Percentiles rank a stretch among this genome's conserved stretches.
Conservation (phyloP, 129 eudicot species). For the Tanacetum coccineum region DNA sequence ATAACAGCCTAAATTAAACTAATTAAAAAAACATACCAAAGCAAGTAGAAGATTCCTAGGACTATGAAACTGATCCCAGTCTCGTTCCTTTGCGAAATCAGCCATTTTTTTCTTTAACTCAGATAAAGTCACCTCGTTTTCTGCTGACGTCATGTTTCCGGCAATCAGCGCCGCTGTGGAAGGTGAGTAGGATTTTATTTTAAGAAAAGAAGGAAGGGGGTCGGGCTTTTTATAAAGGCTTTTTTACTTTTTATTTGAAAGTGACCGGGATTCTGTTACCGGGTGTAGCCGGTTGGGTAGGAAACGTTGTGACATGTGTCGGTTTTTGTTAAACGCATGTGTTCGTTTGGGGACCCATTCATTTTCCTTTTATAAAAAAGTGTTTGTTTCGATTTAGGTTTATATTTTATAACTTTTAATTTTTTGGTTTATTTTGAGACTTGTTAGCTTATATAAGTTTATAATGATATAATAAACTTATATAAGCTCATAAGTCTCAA, state of each 20-base stretch:
- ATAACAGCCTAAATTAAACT: not conserved
- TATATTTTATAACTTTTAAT: too few relatives aligned
- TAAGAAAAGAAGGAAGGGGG: slow-evolving; percentile 3
- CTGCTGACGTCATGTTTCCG: slow-evolving; percentile 32
- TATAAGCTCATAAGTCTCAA: too few relatives aligned
- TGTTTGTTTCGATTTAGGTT: too few relatives aligned
- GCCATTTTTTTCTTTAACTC: slow-evolving; percentile 60
- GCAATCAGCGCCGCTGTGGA: slow-evolving; percentile 25
- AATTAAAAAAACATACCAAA: slow-evolving; percentile 36
- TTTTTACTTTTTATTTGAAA: slow-evolving; percentile 6
- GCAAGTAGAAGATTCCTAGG: slow-evolving; percentile 82
- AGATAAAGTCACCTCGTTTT: slow-evolving; percentile 41
- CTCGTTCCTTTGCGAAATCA: slow-evolving; percentile 64
- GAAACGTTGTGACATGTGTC: not conserved
- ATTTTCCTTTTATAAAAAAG: too few relatives aligned
- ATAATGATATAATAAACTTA: too few relatives aligned
- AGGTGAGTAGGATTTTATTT: slow-evolving; percentile 28
- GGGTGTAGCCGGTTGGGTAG: slow-evolving; percentile 10
- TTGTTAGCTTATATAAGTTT: too few relatives aligned
- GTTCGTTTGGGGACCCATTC: too few relatives aligned
- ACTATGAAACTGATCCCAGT: slow-evolving; percentile 72
- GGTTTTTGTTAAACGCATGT: not conserved
- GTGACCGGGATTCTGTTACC: slow-evolving; percentile 19
- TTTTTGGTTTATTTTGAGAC: too few relatives aligned
- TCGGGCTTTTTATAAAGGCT: slow-evolving; percentile 10